Evolutionary conservation across 2,329 filamentous ascomycete species (phyloP).

Genomic region (Xylaria sp.): DNA sequence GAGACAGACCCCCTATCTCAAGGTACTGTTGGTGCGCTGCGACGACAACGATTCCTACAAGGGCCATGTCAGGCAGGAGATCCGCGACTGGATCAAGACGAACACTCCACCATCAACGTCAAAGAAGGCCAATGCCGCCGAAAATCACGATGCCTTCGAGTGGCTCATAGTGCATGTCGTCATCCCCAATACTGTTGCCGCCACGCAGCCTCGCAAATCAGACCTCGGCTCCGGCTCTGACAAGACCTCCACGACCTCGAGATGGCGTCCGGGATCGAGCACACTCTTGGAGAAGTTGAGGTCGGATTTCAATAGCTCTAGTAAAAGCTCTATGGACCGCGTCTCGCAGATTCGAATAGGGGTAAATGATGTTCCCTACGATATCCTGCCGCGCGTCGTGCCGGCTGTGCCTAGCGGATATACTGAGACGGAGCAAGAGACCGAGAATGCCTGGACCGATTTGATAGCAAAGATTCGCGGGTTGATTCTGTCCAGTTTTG

Average conservation of each 20-base stretch:
- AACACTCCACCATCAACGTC: conserved; percentile 71
- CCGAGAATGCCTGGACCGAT: conserved; percentile 84
- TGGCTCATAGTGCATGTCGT: conserved; percentile 96
- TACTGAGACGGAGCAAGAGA: conserved; percentile 78
- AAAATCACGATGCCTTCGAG: conserved; percentile 96
- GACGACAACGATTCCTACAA: conserved; percentile 98
- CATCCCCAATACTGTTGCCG: conserved; percentile 83
- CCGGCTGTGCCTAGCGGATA: conserved; percentile 73
- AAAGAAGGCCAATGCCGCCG: conserved; percentile 74
- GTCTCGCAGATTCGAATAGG: conserved; percentile 87
- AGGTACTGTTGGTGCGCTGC: conserved; percentile 87
- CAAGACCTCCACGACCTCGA: conserved; percentile 66
- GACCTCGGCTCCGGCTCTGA: conserved; percentile 69
- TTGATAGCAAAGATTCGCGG: conserved; percentile 87
- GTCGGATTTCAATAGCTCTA: conserved; percentile 83
- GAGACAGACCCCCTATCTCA: conserved; percentile 92
- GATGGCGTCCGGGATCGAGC: conserved; percentile 82
- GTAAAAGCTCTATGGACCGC: conserved; percentile 78
- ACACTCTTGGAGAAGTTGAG: conserved; percentile 90
- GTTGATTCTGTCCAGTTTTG: conserved; percentile 88
- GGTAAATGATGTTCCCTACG: conserved; percentile 74
- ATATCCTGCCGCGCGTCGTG: conserved; percentile 70
- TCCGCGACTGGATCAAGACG: conserved; percentile 91
- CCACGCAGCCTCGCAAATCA: conserved; percentile 76
- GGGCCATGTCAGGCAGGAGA: conserved; percentile 75